A percentile compares a stretch with the other conserved stretches of the same genome.
Conservation (phyloP, 441 rosid species). For the Theobroma grandiflorum region DNA sequence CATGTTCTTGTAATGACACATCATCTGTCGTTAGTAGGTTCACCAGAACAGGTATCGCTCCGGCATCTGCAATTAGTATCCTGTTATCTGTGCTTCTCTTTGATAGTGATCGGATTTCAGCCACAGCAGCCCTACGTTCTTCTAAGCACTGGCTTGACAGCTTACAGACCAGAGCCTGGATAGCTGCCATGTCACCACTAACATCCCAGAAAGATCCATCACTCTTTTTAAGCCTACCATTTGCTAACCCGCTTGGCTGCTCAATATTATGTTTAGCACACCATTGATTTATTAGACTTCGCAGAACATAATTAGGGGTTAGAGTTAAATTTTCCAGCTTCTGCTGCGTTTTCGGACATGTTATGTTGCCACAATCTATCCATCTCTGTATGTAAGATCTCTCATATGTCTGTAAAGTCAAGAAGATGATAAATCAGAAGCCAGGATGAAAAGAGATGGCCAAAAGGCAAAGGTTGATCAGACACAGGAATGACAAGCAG, state of each 20-base stretch:
- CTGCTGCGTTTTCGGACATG: slow-evolving; percentile 97
- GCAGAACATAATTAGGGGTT: slow-evolving; percentile 87
- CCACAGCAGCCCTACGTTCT: slow-evolving; percentile 68
- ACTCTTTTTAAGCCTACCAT: slow-evolving; percentile 64
- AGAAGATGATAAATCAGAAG: slow-evolving; percentile 32
- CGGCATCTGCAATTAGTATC: slow-evolving; percentile 83
- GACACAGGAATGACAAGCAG: slow-evolving; percentile 7
- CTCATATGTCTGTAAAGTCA: slow-evolving; percentile 85
- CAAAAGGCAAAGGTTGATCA: slow-evolving; percentile 9
- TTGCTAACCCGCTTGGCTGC: slow-evolving; percentile 65
- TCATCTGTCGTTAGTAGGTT: slow-evolving; percentile 76
- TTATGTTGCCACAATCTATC: slow-evolving; percentile 85
- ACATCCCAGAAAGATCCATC: slow-evolving; percentile 75
- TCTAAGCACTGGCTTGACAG: slow-evolving; percentile 65
- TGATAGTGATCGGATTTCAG: slow-evolving; percentile 77
- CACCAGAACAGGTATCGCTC: slow-evolving; percentile 81
- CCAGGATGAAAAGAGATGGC: slow-evolving; percentile 6
- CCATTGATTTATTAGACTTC: slow-evolving; percentile 91
- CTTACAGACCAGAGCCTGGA: slow-evolving; percentile 70
- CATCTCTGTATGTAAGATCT: slow-evolving; percentile 95
- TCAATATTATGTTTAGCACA: slow-evolving; percentile 74
- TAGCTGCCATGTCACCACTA: slow-evolving; percentile 73
- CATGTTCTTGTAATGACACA: slow-evolving; percentile 64
- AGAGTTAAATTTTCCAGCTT: slow-evolving; percentile 79
- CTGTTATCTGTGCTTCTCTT: slow-evolving; percentile 91